Evolutionary conservation across 306 rosid genomes (phyloP).

Genomic region (Lotus japonicus): DNA sequence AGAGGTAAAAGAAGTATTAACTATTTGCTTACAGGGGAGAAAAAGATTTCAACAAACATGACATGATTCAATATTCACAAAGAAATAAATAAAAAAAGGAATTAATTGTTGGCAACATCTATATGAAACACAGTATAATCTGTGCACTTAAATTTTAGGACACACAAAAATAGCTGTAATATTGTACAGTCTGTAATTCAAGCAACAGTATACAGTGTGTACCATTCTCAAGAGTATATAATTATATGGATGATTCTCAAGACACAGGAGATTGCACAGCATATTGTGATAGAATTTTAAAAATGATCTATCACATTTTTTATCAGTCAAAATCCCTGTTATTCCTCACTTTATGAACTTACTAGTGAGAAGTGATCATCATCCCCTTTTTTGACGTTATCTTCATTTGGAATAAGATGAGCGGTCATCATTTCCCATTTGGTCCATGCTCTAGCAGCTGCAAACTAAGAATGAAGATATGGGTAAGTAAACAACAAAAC

Average conservation of each 20-base stretch:
- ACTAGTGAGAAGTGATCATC: conserved; percentile 85
- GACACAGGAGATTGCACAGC: neutral
- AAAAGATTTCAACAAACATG: neutral
- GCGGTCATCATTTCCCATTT: conserved; percentile 99
- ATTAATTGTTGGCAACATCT: neutral
- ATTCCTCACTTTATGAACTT: conserved; percentile 17
- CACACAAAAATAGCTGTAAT: neutral
- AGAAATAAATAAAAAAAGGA: neutral
- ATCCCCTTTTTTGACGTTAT: conserved; percentile 67
- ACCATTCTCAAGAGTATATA: neutral
- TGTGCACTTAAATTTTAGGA: neutral
- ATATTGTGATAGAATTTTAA: neutral
- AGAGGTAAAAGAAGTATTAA: neutral
- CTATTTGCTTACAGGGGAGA: neutral
- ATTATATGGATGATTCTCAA: neutral
- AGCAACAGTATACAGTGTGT: no score
- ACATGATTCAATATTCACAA: neutral
- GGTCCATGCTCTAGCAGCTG: conserved; percentile 99
- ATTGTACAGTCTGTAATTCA: no score
- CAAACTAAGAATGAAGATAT: conserved; percentile 49
- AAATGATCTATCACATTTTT: neutral
- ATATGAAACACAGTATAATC: neutral
- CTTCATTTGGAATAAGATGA: conserved; percentile 83
- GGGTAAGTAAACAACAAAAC: conserved; percentile 12
- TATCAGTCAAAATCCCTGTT: neutral